Percentiles rank a stretch among this genome's conserved stretches.
phyloP scores from a whole-genome alignment of 1,284 basidiomycete species.

The Microbotryum violaceum region DNA sequence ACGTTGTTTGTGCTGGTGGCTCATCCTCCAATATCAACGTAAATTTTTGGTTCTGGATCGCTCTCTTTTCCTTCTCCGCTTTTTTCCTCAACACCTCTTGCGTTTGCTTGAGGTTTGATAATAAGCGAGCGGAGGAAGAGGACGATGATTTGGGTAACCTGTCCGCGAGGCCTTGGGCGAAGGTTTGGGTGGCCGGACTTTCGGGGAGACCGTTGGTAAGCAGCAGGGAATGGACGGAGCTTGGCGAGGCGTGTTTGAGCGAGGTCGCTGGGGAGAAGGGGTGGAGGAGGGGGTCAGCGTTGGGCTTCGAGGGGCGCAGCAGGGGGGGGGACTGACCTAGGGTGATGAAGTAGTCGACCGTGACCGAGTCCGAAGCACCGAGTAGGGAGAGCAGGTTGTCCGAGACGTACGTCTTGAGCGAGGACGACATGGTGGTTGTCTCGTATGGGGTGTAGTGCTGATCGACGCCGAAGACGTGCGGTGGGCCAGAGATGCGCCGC shows the following conservation, averaged over 20 bases:
- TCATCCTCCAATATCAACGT: constrained; percentile 72
- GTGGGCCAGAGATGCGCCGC: too few relatives aligned
- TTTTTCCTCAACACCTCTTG: constrained; percentile 55
- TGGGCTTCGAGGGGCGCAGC: not conserved
- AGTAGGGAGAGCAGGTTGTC: constrained; percentile 32
- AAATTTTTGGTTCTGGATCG: constrained; percentile 59
- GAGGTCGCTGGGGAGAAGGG: constrained; percentile 54
- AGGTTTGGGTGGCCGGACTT: constrained; percentile 66
- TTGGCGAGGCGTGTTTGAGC: constrained; percentile 63
- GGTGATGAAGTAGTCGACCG: constrained; percentile 32
- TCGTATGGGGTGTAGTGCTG: too few relatives aligned
- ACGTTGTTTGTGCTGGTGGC: too few relatives aligned
- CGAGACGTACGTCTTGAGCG: constrained; percentile 30
- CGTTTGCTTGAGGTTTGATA: constrained; percentile 49
- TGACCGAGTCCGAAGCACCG: constrained; percentile 31
- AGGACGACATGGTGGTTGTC: not conserved
- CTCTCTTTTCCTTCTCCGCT: constrained; percentile 54
- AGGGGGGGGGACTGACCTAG: constrained; percentile 14
- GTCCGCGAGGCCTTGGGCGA: constrained; percentile 66
- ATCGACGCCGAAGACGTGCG: too few relatives aligned
- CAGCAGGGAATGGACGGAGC: constrained; percentile 61
- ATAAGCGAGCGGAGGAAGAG: constrained; percentile 37
- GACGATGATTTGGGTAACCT: constrained; percentile 55
- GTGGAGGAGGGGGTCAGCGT: not conserved
- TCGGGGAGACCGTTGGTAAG: constrained; percentile 70